Percentiles rank a stretch among this genome's conserved stretches.
phyloP scores from a whole-genome alignment of 345 rosid genomes.

The Odontarrhena argentea region DNA sequence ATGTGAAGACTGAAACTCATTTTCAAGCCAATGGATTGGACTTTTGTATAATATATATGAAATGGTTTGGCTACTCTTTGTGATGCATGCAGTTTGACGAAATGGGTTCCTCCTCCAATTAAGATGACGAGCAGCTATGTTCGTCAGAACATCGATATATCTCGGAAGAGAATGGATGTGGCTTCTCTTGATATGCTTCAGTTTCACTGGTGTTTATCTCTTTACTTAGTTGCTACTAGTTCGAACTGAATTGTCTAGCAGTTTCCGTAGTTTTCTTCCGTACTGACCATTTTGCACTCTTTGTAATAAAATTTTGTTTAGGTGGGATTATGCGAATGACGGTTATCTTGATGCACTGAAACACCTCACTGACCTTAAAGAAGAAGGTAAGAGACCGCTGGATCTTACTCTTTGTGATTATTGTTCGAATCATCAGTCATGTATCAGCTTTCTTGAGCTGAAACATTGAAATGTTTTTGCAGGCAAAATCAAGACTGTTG shows the following conservation, averaged over 20 bases:
- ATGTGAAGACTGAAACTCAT: neutral
- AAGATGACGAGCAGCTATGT: conserved; percentile 88
- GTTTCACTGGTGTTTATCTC: conserved; percentile 72
- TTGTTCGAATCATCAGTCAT: no score
- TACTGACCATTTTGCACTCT: neutral
- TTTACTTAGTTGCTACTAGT: neutral
- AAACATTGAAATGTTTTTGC: conserved; percentile 36
- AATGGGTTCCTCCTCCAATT: conserved; percentile 97
- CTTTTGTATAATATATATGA: neutral
- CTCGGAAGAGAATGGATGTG: conserved; percentile 92
- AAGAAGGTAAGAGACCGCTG: conserved; percentile 56
- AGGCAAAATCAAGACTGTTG: conserved; percentile 92
- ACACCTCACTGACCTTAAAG: conserved; percentile 85
- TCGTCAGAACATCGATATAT: conserved; percentile 66
- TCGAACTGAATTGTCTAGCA: neutral
- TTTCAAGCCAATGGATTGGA: neutral
- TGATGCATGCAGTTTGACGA: conserved; percentile 79
- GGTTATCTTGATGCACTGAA: conserved; percentile 91
- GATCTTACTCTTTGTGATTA: neutral
- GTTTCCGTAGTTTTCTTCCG: neutral
- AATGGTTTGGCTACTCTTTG: neutral
- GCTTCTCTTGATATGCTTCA: conserved; percentile 96
- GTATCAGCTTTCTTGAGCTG: conserved; percentile 31
- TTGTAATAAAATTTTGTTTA: conserved; percentile 33
- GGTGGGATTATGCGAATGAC: conserved; percentile 94